Evolutionary conservation across 768 basidiomycete genomes (phyloP).

Genomic region (Lyophyllum atratum): DNA sequence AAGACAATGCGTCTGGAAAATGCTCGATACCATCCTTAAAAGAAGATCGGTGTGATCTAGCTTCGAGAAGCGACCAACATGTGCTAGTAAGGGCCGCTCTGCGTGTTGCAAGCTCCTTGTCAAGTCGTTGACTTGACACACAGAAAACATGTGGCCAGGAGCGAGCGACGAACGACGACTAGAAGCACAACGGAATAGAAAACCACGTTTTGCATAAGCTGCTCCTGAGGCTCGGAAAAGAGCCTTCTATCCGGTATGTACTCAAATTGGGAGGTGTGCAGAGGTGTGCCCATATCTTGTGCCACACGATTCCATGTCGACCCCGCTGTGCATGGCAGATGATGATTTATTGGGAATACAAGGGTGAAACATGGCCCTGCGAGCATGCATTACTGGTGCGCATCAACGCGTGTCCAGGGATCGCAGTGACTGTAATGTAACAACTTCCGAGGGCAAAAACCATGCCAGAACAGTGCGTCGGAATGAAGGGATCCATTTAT

Average conservation of each 20-base stretch:
- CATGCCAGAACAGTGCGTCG: background rate
- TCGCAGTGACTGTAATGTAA: background rate
- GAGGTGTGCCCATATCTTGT: no score
- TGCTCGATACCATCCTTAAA: constrained; percentile 11
- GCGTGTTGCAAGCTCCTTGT: constrained; percentile 3
- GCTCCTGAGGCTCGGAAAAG: background rate
- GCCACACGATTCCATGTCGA: background rate
- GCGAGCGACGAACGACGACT: background rate
- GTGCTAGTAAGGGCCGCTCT: constrained; percentile 2
- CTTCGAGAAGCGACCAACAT: constrained; percentile 3
- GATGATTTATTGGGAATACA: background rate
- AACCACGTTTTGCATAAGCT: background rate
- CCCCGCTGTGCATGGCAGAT: background rate
- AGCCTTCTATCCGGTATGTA: background rate
- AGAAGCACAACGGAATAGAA: background rate
- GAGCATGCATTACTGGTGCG: background rate
- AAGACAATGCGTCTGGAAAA: background rate
- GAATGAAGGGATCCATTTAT: constrained; percentile 36
- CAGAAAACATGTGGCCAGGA: background rate
- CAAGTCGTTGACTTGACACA: background rate
- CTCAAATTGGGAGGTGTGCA: background rate
- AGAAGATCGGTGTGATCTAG: background rate
- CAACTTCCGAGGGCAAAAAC: background rate
- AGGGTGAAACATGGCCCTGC: background rate
- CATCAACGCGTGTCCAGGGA: background rate